Evolutionary conservation across 768 basidiomycete genomes (phyloP), one percentile per base, ranked within the genome.

Genomic region (Multifurca ochricompacta): DNA sequence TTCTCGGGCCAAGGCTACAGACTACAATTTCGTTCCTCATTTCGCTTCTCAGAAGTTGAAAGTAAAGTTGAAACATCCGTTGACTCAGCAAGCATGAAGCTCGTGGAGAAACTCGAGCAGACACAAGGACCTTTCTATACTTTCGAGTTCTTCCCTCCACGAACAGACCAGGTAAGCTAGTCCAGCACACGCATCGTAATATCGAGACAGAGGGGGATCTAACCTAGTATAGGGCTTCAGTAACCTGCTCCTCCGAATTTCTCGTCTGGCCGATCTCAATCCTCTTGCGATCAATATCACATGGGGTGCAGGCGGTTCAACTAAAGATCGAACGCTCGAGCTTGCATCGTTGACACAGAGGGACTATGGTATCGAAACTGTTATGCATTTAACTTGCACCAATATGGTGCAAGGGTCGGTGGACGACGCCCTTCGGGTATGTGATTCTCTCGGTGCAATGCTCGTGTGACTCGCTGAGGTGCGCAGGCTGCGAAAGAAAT

Each of bases 241-340:
- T 64, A 99, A 99, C 67, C 76, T 99, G 21, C 73, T 92, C 56
- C 75, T 89, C 46, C 89, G 96, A 41, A 90, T 98, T 60, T 79
- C 84, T 27, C 80, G 96, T 45, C 75, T 98, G 53, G 75, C 85
- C n/a, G 64, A 73, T 6, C 74, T 98, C 13, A 71, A 81, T 32
- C 92, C 93, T 6, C 74, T 93, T 6, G 93, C 88, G 21, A 78
- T 98, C 54, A 93, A 85, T 63, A 78, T 98, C 19, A 98, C 96
- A 63, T 98, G 96, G 96, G 96, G 96, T 40, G 95, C 96, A 0
- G 95, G 96, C 9, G 95, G 96, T 2, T 82, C 83, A 6, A 98
- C 95, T 0, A 91, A 80, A 62, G 88, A 93, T 31, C 78, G 87
- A 30, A 90, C 83, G 65, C 73, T 99, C 36, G 92, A 94, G 60